Base-by-base conservation (phyloP, 1,284 basidiomycete species). In the Clitocybe nebularis region DNA sequence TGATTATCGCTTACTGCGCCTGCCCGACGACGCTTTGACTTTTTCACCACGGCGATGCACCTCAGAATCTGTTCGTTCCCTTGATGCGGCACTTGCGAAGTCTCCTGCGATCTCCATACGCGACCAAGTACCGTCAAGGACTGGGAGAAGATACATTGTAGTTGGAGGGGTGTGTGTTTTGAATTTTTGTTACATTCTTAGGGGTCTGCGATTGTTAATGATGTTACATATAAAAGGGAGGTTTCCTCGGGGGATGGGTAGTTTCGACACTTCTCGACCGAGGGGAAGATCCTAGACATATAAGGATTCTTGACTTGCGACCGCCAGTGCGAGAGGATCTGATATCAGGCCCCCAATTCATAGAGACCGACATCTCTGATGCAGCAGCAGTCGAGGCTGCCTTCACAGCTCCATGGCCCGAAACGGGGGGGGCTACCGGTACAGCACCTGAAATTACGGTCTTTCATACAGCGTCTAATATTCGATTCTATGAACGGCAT, bases 241-340 rank as follows among this genome's bases (percentile, higher is more conserved):
- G 84, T 0, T 85, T 86, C 46, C 57, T 87, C 4, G 85, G 85
- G 7, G 81, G 82, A 9, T 89, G 85, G 85, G 79, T 89, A 28
- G 78, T 83, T 3, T 62, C 76, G 0, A 77, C 84, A 39, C 66
- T 89, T 1, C 48, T 88, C 5, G 64, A 76, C 33, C 74, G 85
- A 1, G 85, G 85, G 0, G 85, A 89, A 58, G 71, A 84, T 46
- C 78, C 81, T 0, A 66, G 63, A 35, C 66, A 63, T 9, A 85
- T 88, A 21, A 69, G 84, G n/a, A 63, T 89, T 3, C 50, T 88
- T 17, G 86, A 89, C 57, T 68, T 87, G 24, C 74, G 73, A 10
- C 55, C 64, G 3, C 82, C 84, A 1, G 62, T 64, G 13, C 75
- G 81, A 7, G 51, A 62, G 22, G 81, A 84, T 47, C 60, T 84